Evolutionary conservation across 768 basidiomycete genomes (phyloP), one percentile per base, ranked within the genome.

Genomic region (Cyclocybe cylindracea): DNA sequence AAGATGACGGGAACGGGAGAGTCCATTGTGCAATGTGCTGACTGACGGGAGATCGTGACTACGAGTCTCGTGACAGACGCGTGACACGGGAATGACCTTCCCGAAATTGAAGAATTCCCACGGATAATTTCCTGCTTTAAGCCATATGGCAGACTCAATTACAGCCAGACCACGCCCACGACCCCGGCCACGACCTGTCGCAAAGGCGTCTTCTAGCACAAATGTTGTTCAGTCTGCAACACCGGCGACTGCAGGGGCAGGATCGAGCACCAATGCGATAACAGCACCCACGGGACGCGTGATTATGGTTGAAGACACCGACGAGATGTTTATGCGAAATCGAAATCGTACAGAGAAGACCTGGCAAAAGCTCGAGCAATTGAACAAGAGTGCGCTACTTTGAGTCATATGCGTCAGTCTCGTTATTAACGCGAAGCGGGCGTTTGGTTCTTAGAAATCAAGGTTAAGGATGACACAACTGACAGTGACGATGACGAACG

Each of bases 261-360:
- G 51, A 10, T 39, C 53, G 13, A 36, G 48, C 35, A 24, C 45
- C 2, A 46, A 46, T 39, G 56, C 32, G 41, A 44, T 24, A 39
- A 34, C 60, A 16, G 56, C 60, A 5, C 57, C 57, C 33, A 63
- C 43, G 43, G 51, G 46, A 40, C 51, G 51, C 44, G 59, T 56
- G 39, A 66, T 63, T 14, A 66, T 70, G 43, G 67, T 72, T 16
- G 65, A 78, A 9, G 85, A 89, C 51, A 82, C 81, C 44, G 88
- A 91, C 65, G 82, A 79, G 11, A 72, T 82, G 66, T 91, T 91
- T 58, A 79, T 90, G 60, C 79, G 79, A 44, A 92, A 90, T 63
- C 73, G 70, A 39, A 78, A 78, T 52, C 74, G 87, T 45, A 80
- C 80, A 4, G 63, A 72, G 4, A 70, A 77, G 46, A 71, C 77